phyloP scores from a whole-genome alignment of 495 filamentous ascomycete species.

The Neurospora discreta region DNA sequence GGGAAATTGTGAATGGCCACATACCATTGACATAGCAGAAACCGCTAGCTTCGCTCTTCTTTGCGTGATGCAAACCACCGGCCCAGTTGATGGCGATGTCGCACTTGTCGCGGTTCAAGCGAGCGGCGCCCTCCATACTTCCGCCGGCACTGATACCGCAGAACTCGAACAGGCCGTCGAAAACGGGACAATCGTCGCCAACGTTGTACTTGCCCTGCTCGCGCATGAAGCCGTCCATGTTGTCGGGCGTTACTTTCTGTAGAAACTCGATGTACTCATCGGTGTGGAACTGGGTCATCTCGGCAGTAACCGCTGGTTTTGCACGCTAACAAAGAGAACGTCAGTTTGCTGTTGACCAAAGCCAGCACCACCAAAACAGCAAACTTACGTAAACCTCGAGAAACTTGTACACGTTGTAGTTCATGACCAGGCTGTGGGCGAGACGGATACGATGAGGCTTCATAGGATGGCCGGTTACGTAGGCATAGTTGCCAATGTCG shows the following conservation, averaged over 20 bases:
- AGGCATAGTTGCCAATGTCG: conserved; percentile 94
- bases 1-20: conserved; percentile 7
- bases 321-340: conserved; percentile 52
- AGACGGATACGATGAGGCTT: conserved; percentile 97
- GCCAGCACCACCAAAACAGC: neutral
- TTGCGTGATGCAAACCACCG: conserved; percentile 96
- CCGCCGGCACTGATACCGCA: conserved; percentile 96
- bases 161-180: conserved; percentile 96
- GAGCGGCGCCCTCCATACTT: conserved; percentile 91
- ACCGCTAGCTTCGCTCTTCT: conserved; percentile 83
- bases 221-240: conserved; percentile 88
- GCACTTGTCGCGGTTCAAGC: conserved; percentile 86
- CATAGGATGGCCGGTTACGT: conserved; percentile 97
- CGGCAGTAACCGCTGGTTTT: conserved; percentile 87
- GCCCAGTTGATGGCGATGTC: conserved; percentile 99
- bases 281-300: conserved; percentile 99
- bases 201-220: conserved; percentile 98
- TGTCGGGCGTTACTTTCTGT: conserved; percentile 91
- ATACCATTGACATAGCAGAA: conserved; percentile 97
- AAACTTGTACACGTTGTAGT: conserved; percentile 95
- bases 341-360: conserved; percentile 2
- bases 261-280: conserved; percentile 99
- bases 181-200: conserved; percentile 95
- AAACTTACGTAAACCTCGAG: conserved; percentile 93
- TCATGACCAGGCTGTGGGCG: conserved; percentile 96